Base-by-base conservation (phyloP, 2,329 filamentous ascomycete species). In the Cercospora zeina region DNA sequence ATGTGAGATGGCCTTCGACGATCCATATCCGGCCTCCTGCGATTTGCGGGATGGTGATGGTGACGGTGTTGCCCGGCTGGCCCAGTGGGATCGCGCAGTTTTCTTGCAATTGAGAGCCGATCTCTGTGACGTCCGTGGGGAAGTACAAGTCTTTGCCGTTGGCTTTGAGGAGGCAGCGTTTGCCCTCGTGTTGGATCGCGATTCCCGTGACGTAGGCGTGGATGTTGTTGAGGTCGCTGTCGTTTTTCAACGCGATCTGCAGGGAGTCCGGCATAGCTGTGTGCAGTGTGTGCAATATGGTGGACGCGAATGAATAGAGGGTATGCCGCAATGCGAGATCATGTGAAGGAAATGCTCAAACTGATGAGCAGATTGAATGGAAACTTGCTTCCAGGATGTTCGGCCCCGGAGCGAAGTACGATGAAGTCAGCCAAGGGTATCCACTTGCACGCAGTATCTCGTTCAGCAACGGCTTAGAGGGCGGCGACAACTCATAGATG, bases 1-100 rank as follows among this genome's bases (percentile, higher is more conserved):
- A 77, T 14, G 71, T 75, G 49, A 77, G 71, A 24, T 72, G 70
- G 54, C 71, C 72, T 54, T 72, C 68, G 0, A 69, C 69, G 58
- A 76, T 72, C 74, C 74, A 77, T 53, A 77, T 73, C n/a, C 75
- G 65, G 9, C 74, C 75, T 33, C 74, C 75, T n/a, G 74, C 74
- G 39, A 77, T 73, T 51, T 76, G 67, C 16, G 68, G 68, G 11
- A 76, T 71, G n/a, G 69, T 74, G 39, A 76, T 69, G 0, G 65
- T 70, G 19, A 65, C 66, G 3, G 71, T 72, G 60, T 72, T 73
- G 49, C 73, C 74, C 2, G 73, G 72, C 7, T 64, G 37, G 1
- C 73, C 74, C 5, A 77, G 67, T 2, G 73, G 68, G 8, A 77
- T 76, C 1, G 75, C 73, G 60, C 74, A 76, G 65, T 76, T 71